These are phyloP conservation scores for Salvia splendens DNA, from an alignment of 257 asterid species.

Conservation along the genomic window DNA sequence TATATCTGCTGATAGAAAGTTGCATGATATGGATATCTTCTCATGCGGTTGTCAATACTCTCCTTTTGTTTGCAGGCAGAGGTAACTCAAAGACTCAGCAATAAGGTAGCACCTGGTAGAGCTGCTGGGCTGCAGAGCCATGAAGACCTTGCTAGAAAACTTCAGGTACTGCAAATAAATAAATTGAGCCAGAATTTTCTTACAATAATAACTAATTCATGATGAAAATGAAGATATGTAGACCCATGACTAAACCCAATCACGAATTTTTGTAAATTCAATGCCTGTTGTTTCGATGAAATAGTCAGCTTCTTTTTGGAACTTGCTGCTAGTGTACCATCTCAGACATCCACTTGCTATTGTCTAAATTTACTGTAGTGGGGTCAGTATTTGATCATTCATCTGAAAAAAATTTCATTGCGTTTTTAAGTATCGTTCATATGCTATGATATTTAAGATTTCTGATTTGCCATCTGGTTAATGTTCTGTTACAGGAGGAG, in stretches of 20 bases:
- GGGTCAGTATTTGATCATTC: neutral
- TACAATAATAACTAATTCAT: neutral
- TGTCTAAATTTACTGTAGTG: neutral
- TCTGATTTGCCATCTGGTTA: slow-evolving; percentile 17
- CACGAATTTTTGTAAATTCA: slow-evolving; percentile 12
- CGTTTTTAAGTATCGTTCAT: neutral
- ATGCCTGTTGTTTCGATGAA: neutral
- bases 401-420: neutral
- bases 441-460: slow-evolving; percentile 6
- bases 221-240: neutral
- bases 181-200: neutral
- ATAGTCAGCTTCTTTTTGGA: no score
- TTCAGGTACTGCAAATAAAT: slow-evolving; percentile 48
- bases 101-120: slow-evolving; percentile 48
- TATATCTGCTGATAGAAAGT: neutral
- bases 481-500: slow-evolving; percentile 66
- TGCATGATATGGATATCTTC: neutral
- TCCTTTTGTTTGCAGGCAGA: slow-evolving; percentile 57
- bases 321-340: no score
- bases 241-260: slow-evolving; percentile 14
- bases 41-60: neutral
- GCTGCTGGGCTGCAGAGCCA: slow-evolving; percentile 64
- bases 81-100: slow-evolving; percentile 75
- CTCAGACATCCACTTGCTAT: neutral
- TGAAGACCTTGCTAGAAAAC: slow-evolving; percentile 82